Percentiles rank a stretch among this genome's conserved stretches.
Conservation (phyloP, 1,284 basidiomycete genomes). For the Pseudozyma pruni region DNA sequence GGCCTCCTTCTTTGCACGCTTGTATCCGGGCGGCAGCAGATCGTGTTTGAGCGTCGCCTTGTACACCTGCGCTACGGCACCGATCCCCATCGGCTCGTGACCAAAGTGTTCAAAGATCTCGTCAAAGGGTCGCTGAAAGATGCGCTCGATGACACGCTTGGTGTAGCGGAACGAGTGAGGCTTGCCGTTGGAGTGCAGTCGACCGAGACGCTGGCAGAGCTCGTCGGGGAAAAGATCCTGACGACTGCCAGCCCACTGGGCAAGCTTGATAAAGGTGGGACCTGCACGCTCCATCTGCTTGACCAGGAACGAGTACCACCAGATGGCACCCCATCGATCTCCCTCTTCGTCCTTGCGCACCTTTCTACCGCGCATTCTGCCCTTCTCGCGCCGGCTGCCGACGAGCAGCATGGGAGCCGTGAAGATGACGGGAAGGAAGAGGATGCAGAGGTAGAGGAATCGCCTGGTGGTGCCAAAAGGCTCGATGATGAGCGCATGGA, state of each 20-base stretch:
- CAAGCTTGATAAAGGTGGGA: conserved; percentile 97
- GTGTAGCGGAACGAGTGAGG: conserved; percentile 87
- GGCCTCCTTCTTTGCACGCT: conserved; percentile 44
- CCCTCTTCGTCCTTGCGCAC: conserved; percentile 49
- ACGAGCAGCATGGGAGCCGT: conserved; percentile 85
- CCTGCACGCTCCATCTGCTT: conserved; percentile 92
- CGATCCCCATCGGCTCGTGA: conserved; percentile 88
- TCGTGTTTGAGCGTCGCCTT: conserved; percentile 83
- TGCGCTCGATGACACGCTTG: conserved; percentile 81
- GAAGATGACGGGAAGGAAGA: conserved; percentile 90
- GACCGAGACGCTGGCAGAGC: conserved; percentile 87
- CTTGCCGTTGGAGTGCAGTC: conserved; percentile 87
- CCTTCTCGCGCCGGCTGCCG: conserved; percentile 68
- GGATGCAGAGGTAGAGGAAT: conserved; percentile 82
- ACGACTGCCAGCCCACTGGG: conserved; percentile 97
- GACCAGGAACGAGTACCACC: conserved; percentile 95
- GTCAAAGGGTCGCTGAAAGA: conserved; percentile 78
- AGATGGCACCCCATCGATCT: conserved; percentile 69
- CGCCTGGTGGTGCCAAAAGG: conserved; percentile 84
- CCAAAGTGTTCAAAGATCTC: conserved; percentile 94
- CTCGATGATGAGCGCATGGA: conserved; percentile 76
- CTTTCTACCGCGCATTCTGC: conserved; percentile 41
- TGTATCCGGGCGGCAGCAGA: conserved; percentile 76
- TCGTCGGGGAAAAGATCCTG: conserved; percentile 92
- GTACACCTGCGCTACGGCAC: conserved; percentile 96